phyloP scores from a whole-genome alignment of 1,139 yeast species.

The Arxiozyma heterogenica region DNA sequence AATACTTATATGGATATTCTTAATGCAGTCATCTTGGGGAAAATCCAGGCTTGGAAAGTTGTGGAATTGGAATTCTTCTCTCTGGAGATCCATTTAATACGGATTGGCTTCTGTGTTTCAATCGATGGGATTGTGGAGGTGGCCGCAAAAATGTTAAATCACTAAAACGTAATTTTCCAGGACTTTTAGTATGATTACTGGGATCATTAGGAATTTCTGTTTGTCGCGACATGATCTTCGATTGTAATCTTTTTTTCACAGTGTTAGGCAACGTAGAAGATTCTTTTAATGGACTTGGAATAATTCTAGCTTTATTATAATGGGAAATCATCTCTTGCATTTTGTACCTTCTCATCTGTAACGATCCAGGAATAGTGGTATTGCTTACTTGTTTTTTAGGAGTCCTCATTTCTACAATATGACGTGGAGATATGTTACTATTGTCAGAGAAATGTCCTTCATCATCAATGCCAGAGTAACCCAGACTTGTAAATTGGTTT shows the following conservation, averaged over 20 bases:
- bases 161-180: slow-evolving; percentile 1
- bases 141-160: slow-evolving; percentile 9
- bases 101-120: background rate
- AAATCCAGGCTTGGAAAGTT: background rate
- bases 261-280: slow-evolving; percentile 9
- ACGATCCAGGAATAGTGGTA: slow-evolving; percentile 32
- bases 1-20: background rate
- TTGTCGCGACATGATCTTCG: background rate
- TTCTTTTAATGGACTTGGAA: slow-evolving; percentile 32
- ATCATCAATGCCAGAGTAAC: background rate
- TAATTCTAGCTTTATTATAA: slow-evolving; percentile 29
- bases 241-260: slow-evolving; percentile 3
- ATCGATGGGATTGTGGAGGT: background rate
- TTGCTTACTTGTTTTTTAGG: slow-evolving; percentile 4
- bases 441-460: background rate
- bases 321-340: slow-evolving; percentile 31
- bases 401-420: background rate
- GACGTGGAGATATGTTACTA: background rate
- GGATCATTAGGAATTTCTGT: background rate
- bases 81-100: slow-evolving; percentile 8
- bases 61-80: background rate
- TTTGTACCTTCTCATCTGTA: slow-evolving; percentile 26
- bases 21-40: background rate
- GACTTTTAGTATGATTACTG: background rate
- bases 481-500: background rate